Evolutionary conservation across 352 stramenopile genomes (phyloP).

Genomic region (Plasmopara muralis): DNA sequence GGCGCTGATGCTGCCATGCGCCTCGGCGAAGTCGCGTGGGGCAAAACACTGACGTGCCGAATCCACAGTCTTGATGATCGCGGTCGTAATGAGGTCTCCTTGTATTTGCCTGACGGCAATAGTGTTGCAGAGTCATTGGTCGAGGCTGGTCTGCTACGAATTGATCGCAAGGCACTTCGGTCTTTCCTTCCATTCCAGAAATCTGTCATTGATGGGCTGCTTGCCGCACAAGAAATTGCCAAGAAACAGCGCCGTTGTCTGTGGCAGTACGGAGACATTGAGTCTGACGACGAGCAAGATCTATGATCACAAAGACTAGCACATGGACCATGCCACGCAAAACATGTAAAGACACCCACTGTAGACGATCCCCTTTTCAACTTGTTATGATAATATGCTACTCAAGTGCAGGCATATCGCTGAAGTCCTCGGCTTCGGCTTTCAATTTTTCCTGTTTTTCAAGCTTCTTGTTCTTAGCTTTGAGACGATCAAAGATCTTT

Average conservation of each 20-base stretch:
- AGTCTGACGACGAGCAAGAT: slow-evolving; percentile 89
- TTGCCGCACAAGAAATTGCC: slow-evolving; percentile 86
- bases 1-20: slow-evolving; percentile 88
- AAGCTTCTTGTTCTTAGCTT: slow-evolving; percentile 74
- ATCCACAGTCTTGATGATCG: slow-evolving; percentile 69
- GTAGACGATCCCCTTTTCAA: background rate
- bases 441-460: slow-evolving; percentile 64
- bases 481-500: slow-evolving; percentile 81
- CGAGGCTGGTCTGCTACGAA: slow-evolving; percentile 80
- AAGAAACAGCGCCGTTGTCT: slow-evolving; percentile 90
- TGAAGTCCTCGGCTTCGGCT: slow-evolving; percentile 62
- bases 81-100: slow-evolving; percentile 61
- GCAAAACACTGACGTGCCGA: slow-evolving; percentile 80
- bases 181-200: slow-evolving; percentile 58
- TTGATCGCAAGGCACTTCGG: slow-evolving; percentile 78
- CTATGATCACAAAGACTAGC: slow-evolving; percentile 9
- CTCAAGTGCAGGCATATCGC: slow-evolving; percentile 79
- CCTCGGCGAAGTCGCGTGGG: slow-evolving; percentile 89
- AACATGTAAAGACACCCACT: too few species aligned
- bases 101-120: slow-evolving; percentile 66
- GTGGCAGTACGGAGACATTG: slow-evolving; percentile 96
- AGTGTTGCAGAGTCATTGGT: slow-evolving; percentile 89
- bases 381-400: slow-evolving; percentile 20
- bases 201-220: slow-evolving; percentile 84
- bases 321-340: too few species aligned